Conservation (phyloP, 108 stramenopile species). For the Skeletonema grethae region DNA sequence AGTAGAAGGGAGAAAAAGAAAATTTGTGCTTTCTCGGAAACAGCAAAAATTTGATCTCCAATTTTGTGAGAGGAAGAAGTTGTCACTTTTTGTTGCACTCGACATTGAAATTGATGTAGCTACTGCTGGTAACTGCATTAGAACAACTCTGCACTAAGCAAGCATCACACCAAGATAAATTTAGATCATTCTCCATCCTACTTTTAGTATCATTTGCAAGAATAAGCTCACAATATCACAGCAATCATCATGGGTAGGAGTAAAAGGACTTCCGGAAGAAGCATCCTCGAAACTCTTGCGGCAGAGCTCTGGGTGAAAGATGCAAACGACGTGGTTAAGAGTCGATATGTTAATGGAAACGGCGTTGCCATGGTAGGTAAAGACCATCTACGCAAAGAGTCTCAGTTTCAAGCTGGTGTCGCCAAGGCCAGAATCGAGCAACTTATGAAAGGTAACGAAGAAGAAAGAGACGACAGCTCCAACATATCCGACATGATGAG, state of each 20-base stretch:
- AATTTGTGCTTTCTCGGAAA: too few relatives aligned
- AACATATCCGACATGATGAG: neutral
- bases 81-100: too few relatives aligned
- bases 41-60: too few relatives aligned
- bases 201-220: neutral
- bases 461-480: neutral
- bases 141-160: too few relatives aligned
- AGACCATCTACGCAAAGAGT: neutral
- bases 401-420: neutral
- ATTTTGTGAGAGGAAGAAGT: too few relatives aligned
- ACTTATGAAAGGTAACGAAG: neutral
- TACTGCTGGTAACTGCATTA: too few relatives aligned
- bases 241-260: slow-evolving; percentile 1
- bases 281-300: neutral
- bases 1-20: too few relatives aligned
- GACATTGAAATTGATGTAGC: too few relatives aligned
- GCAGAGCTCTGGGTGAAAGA: neutral
- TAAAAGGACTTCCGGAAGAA: neutral
- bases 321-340: neutral
- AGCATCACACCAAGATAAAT: too few relatives aligned
- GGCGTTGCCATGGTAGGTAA: neutral
- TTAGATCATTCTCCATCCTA: neutral
- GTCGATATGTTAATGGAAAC: neutral
- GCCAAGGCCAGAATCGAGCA: neutral
- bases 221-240: neutral